A percentile compares a stretch with the other conserved stretches of the same genome.
These are phyloP conservation scores for Russula lepida DNA, from an alignment of 768 basidiomycete genomes.

Conservation along the genomic window DNA sequence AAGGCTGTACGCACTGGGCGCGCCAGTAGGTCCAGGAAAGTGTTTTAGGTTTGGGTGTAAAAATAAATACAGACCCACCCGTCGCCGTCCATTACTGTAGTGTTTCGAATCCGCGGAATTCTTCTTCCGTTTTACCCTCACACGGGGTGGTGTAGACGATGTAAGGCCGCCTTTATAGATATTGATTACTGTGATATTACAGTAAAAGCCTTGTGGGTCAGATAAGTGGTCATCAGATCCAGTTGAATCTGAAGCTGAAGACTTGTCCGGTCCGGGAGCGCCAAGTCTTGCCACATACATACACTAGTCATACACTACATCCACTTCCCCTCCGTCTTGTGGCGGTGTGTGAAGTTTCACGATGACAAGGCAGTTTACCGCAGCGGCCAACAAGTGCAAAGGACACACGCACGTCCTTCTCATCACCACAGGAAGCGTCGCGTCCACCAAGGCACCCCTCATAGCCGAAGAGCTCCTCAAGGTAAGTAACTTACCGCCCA, in stretches of 20 bases:
- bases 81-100: background rate
- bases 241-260: no score
- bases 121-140: background rate
- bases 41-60: background rate
- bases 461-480: constrained; percentile 70
- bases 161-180: no score
- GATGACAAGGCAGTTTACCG: constrained; percentile 17
- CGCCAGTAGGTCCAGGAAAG: background rate
- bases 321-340: no score
- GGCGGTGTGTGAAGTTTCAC: no score
- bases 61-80: background rate
- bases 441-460: constrained; percentile 86
- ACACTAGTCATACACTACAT: no score
- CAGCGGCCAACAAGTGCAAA: constrained; percentile 26
- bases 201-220: no score
- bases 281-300: no score
- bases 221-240: no score
- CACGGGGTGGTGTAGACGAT: no score
- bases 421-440: constrained; percentile 90
- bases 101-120: background rate
- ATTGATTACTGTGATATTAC: no score
- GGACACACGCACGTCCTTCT: constrained; percentile 62
- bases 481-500: constrained; percentile 28
- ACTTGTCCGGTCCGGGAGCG: background rate
- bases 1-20: no score